Evolutionary conservation across 495 filamentous ascomycete genomes (phyloP).

Genomic region (Ramalina peruviana): DNA sequence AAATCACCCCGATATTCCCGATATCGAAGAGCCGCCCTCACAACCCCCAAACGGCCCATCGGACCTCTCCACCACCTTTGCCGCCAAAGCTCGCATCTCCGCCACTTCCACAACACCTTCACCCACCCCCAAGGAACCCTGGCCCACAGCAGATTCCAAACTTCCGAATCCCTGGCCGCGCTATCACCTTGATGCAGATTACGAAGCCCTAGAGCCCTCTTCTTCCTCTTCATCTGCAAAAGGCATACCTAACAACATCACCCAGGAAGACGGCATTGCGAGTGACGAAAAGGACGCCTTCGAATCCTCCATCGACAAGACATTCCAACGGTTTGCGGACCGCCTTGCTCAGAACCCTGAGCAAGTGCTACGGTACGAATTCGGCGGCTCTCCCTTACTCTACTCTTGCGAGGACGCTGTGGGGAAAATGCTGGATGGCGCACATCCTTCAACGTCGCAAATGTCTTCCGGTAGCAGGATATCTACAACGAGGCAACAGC

Average conservation of each 20-base stretch:
- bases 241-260: slow-evolving; percentile 25
- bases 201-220: slow-evolving; percentile 61
- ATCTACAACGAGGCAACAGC: too few species aligned
- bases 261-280: slow-evolving; percentile 28
- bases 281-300: slow-evolving; percentile 72
- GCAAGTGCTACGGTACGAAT: slow-evolving; percentile 88
- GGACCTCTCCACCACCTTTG: slow-evolving; percentile 58
- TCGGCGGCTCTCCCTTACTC: slow-evolving; percentile 62
- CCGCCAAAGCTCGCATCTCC: slow-evolving; percentile 45
- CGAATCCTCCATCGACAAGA: slow-evolving; percentile 70
- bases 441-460: too few species aligned
- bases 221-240: slow-evolving; percentile 30
- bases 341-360: slow-evolving; percentile 82
- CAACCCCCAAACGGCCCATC: slow-evolving; percentile 22
- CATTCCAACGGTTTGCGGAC: slow-evolving; percentile 83
- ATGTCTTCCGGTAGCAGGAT: too few species aligned
- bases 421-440: slow-evolving; percentile 40
- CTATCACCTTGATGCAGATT: slow-evolving; percentile 83
- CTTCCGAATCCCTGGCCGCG: slow-evolving; percentile 59
- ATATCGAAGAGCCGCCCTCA: slow-evolving; percentile 27
- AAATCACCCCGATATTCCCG: slow-evolving; percentile 25
- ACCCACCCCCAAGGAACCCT: slow-evolving; percentile 40
- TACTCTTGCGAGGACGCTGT: slow-evolving; percentile 66
- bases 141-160: slow-evolving; percentile 46
- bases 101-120: slow-evolving; percentile 22